Base-by-base conservation (phyloP, 768 basidiomycete species). In the Pilatotrama ljubarskyi region DNA sequence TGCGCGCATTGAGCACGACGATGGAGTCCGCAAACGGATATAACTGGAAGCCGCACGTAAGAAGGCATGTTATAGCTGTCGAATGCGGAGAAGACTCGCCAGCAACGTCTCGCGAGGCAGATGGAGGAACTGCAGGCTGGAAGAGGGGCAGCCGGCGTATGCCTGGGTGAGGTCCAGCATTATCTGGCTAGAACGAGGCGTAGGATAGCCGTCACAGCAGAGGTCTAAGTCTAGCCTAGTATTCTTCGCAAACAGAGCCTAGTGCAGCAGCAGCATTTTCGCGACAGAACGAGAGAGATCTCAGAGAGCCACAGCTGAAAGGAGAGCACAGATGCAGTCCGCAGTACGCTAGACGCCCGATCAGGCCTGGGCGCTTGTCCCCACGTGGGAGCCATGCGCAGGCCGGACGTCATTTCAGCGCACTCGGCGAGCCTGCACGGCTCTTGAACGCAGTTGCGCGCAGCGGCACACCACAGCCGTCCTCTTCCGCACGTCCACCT, bases 21-120 rank as follows among this genome's bases (percentile, higher is more conserved):
- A 93, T 72, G 2, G 85, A 79, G 69, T 90, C 84, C 37, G 84
- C 84, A 17, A 88, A 89, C 5, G 88, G 78, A 69, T 92, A 90
- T 8, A 91, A 72, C 90, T 93, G 65, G 26, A 51, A 41, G 22
- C 15, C 32, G 41, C 3, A 32, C 15, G 29, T 58, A 38, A 59
- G 55, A 25, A 10, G 14, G 29, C 32, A 22, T 60, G 61, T 22
- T 14, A 22, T 37, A 20, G 25, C 20, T 6, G 2, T 32, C 17
- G 42, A 9, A 40, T 6, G 52, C 36, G 52, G 37, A 32, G 51
- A 52, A 64, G 48, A 78, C 85, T 69, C 65, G 90, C 91, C 61
- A 91, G 72, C 20, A 91, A 77, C 29, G 82, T 76, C 46, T 80
- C 77, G 51, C 79, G 72, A 40, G 80, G 80, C 22, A 90, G 78